Base-by-base conservation (phyloP, 331 rosid species). In the Cydonia oblonga region DNA sequence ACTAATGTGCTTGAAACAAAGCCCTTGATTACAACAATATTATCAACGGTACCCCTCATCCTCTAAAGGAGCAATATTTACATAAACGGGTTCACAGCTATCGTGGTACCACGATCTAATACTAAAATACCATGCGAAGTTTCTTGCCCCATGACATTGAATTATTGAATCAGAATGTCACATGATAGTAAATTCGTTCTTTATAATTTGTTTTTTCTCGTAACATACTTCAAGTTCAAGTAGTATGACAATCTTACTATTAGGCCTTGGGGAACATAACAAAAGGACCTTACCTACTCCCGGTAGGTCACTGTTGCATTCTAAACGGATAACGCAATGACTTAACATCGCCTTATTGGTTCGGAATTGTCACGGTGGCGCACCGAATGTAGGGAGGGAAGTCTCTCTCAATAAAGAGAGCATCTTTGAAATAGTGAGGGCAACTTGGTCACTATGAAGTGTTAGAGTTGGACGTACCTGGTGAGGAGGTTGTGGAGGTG, bases 401-500 rank as follows among this genome's bases (percentile, higher is more conserved):
- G 10, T 51, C 22, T 49, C 10, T 49, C 10, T 3, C 46, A 11
- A 38, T 38, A 71, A 23, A 18, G 56, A 18, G 73, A 24, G n/a
- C 38, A 29, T 58, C 20, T 25, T 35, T 22, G 63, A 24, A 69
- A 26, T 19, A 52, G 4, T 1, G n/a, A 35, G 75, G 83, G 7
- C 69, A 81, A 25, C 59, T 30, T 28, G 14, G 78, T 64, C 77
- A 81, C 29, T 24, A 24, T 4, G 9, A 30, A 2, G 54, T 33
- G 6, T 25, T 62, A 12, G 8, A 19, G 24, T 25, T 62, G 16
- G 8, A 58, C 63, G 12, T 59, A 91, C 97, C 96, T 91, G 98
- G 59, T 85, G 96, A 5, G 85, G 96, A 3, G 81, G 91, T 25
- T 85, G 98, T 0, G 85, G 83, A 42, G 95, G 87, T 14, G 87